phyloP scores from a whole-genome alignment of 345 rosid genomes.

The Pugionium cornutum region DNA sequence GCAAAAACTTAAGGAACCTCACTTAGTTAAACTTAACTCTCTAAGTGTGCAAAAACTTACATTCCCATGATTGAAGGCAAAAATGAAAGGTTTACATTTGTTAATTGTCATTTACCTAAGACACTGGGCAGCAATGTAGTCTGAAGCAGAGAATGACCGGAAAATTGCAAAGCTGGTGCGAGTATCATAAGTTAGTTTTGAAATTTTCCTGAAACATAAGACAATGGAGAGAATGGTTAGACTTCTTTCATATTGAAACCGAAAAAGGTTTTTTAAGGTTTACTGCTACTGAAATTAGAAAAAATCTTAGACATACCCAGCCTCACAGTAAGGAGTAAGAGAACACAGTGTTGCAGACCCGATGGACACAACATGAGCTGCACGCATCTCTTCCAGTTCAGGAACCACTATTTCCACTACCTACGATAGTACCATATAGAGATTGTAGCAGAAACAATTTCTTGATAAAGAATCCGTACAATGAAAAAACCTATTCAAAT shows the following conservation, averaged over 20 bases:
- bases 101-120: constrained; percentile 52
- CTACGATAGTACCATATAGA: constrained; percentile 42
- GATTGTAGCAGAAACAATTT: background rate
- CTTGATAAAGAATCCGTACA: background rate
- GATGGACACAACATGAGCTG: constrained; percentile 73
- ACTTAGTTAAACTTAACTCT: constrained; percentile 3
- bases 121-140: constrained; percentile 74
- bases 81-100: constrained; percentile 4
- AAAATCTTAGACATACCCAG: constrained; percentile 58
- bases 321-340: constrained; percentile 57
- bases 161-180: constrained; percentile 70
- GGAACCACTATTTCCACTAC: constrained; percentile 79
- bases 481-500: constrained; percentile 11
- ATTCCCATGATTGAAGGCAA: constrained; percentile 3
- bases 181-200: constrained; percentile 57
- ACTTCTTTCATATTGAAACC: background rate
- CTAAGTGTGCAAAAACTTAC: constrained; percentile 3
- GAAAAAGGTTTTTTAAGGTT: background rate
- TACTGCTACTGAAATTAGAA: constrained; percentile 11
- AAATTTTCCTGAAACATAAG: constrained; percentile 56
- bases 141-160: constrained; percentile 75
- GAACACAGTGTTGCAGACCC: constrained; percentile 53
- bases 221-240: constrained; percentile 21
- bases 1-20: constrained; percentile 2
- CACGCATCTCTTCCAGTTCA: constrained; percentile 78